Evolutionary conservation across 768 basidiomycete species (phyloP).

Genomic region (Clavaria fumosa): DNA sequence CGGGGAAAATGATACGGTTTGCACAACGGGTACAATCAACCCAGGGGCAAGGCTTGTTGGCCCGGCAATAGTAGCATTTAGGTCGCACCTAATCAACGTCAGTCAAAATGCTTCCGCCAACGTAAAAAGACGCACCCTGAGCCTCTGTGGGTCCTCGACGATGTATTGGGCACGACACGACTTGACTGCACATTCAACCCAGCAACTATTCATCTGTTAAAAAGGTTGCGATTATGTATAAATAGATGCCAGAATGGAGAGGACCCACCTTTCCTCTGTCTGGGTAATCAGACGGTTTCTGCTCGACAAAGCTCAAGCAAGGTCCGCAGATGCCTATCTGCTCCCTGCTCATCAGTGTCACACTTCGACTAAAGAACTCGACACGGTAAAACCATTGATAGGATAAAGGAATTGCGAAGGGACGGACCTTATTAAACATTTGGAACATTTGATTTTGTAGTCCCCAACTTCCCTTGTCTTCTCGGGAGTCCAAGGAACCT

Average conservation of each 20-base stretch:
- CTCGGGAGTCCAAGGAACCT: slow-evolving; percentile 14
- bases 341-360: slow-evolving; percentile 14
- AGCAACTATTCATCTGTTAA: slow-evolving; percentile 13
- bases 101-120: not conserved
- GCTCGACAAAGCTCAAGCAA: slow-evolving; percentile 7
- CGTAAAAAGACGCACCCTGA: slow-evolving; percentile 5
- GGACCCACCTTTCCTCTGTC: slow-evolving; percentile 5
- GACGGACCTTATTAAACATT: slow-evolving; percentile 11
- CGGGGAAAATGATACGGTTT: slow-evolving; percentile 15
- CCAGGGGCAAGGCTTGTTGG: slow-evolving; percentile 12
- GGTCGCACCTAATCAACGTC: slow-evolving; percentile 11
- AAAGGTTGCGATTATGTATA: not conserved
- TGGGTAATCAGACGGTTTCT: slow-evolving; percentile 6
- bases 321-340: slow-evolving; percentile 10
- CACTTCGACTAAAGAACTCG: slow-evolving; percentile 10
- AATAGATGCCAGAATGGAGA: not conserved
- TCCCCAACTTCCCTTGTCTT: slow-evolving; percentile 16
- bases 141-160: slow-evolving; percentile 9
- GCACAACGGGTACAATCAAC: slow-evolving; percentile 13
- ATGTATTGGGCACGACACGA: slow-evolving; percentile 16
- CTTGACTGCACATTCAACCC: slow-evolving; percentile 15
- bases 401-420: not conserved
- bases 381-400: not conserved
- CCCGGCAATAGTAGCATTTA: slow-evolving; percentile 16
- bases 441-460: slow-evolving; percentile 11